Base-by-base conservation (phyloP, 768 basidiomycete genomes). In the Auricularia sp. region DNA sequence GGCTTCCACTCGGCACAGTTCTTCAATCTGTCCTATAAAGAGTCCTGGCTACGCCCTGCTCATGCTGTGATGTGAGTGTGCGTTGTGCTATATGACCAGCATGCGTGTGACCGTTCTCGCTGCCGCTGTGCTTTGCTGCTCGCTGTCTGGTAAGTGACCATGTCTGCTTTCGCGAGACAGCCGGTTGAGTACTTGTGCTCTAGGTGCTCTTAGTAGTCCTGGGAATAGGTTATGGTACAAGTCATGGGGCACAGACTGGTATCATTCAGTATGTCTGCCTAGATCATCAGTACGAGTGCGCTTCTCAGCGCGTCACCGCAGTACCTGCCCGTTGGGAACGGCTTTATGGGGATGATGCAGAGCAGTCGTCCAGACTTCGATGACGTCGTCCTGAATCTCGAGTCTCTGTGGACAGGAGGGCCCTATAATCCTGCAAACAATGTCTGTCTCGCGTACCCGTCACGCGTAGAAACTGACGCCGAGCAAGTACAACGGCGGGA, bases 371-470 rank as follows among this genome's bases (percentile, higher is more conserved):
- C 56, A 14, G 56, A 59, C 56, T 73, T 76, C 76, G 16, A 84
- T 80, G 10, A 86, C 87, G 24, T 59, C 14, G 29, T 33, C 67
- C 75, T 91, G 34, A 90, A 91, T 70, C 85, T 91, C 58, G 89
- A 91, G 70, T 85, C 85, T 14, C 75, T 91, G 8, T 90, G 89
- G 89, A 80, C 84, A 21, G 89, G 89, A 21, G 89, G 89, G 3
- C 85, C 56, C 11, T 59, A 33, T 29, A 35, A 33, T 14, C 24
- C 24, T 24, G 56, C 56, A 29, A 59, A 51, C 21, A 51, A 29
- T 59, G 56, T 59, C 7, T 59, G 56, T 34, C 14, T 24, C 29
- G 34, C 24, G 10, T 35, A 18, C 59, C 44, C 39, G 21, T 39
- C 16, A 8, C 18, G 42, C 42, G 36, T 65, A 16, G 14, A 42